phyloP scores from a whole-genome alignment of 345 rosid genomes.

The Melaleuca alternifolia region DNA sequence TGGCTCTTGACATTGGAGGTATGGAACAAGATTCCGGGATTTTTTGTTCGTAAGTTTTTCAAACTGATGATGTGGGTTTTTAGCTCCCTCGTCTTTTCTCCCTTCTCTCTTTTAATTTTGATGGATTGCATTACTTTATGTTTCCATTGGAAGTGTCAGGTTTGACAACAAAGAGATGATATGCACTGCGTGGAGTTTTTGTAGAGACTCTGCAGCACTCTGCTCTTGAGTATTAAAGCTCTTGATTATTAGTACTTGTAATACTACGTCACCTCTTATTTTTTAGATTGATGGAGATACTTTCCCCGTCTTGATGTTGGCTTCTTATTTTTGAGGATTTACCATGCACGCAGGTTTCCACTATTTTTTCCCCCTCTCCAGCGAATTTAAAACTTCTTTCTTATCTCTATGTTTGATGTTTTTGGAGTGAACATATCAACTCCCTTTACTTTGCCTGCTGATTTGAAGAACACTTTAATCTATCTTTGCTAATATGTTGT shows the following conservation, averaged over 20 bases:
- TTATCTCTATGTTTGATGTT: background rate
- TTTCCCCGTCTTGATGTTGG: background rate
- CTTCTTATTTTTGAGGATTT: background rate
- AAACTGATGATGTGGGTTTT: background rate
- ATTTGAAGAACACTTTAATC: background rate
- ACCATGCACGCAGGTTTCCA: background rate
- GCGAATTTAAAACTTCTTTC: background rate
- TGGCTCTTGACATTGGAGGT: constrained; percentile 99
- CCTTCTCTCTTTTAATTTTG: background rate
- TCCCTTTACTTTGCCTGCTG: background rate
- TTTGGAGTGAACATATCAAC: background rate
- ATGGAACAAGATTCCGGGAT: background rate
- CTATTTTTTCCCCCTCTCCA: background rate
- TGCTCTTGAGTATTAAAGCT: background rate
- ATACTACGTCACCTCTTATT: background rate
- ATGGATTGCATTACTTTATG: background rate
- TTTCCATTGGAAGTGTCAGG: background rate
- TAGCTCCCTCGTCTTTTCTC: background rate
- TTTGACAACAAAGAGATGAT: background rate
- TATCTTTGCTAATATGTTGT: background rate
- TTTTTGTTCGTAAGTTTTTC: background rate
- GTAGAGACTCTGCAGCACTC: background rate
- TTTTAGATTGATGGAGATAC: background rate
- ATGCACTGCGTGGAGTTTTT: background rate
- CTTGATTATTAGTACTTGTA: background rate